Evolutionary conservation across 257 asterid genomes (phyloP), one percentile per base, ranked within the genome.

Genomic region (Scutellaria baicalensis): DNA sequence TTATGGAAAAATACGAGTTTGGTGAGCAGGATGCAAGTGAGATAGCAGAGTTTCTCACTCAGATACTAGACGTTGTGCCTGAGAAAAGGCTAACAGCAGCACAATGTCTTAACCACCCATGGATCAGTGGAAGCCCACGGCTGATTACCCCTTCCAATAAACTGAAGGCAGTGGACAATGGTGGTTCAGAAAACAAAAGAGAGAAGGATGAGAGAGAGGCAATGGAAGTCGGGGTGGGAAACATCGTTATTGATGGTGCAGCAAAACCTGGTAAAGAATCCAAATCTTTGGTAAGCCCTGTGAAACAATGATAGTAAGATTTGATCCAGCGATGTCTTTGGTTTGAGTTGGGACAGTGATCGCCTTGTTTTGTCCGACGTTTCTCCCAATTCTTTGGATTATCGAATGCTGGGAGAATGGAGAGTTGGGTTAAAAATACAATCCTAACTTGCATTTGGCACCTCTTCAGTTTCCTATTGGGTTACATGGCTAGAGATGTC

Each of bases 201-300:
- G 96, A 91, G 70, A 79, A 72, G 23, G 91, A 85, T 50, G 99
- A 89, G 84, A 85, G 92, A 43, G 99, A 94, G 83, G 86, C 96
- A 9, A 84, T 91, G 95, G 97, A 86, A 76, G 83, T 77, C 50
- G 73, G 97, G 78, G 93, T 94, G 31, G 96, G 96, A 16, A 94
- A 81, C 76, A 94, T 94, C 65, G 88, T 78, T 65, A 84, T 88
- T 38, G 89, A 77, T 50, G 80, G 73, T n/a, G 42, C 75, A 39
- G 6, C 84, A 52, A 76, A 79, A 79, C 75, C 78, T 17, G 88
- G 42, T 50, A 71, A 74, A 72, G 87, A 83, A 59, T 71, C 77
- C 56, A 84, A 77, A 58, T 68, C 83, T 10, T 20, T n/a, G 1
- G 75, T 60, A 49, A 83, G 77, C 77, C 71, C 78, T 50, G 52